A percentile compares a stretch with the other conserved stretches of the same genome.
Evolutionary conservation across 257 asterid species (phyloP).

Genomic region (Datura wrightii): DNA sequence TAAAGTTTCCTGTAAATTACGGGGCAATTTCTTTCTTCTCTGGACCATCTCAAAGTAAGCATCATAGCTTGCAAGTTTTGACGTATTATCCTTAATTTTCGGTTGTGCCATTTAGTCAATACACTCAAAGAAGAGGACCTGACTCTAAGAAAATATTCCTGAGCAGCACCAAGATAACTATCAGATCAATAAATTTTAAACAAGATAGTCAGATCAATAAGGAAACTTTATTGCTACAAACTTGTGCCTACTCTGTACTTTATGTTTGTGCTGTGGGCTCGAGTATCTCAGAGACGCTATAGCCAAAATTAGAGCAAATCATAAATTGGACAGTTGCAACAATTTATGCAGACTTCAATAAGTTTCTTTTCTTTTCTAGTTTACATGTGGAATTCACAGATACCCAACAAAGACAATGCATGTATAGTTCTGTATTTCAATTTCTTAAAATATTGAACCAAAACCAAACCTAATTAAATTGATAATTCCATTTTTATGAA

Average conservation of each 20-base stretch:
- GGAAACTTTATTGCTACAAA: not conserved
- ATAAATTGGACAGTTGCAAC: not conserved
- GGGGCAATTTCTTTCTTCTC: conserved; percentile 66
- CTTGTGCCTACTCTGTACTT: not conserved
- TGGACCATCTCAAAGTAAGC: conserved; percentile 81
- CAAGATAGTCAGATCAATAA: not conserved
- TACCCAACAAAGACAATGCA: not conserved
- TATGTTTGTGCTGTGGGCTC: not conserved
- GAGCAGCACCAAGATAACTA: not conserved
- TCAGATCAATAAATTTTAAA: not conserved
- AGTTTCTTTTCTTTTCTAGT: not conserved
- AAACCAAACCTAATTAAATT: not conserved
- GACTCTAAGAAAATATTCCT: conserved; percentile 6
- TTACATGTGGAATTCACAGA: not conserved
- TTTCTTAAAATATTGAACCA: not conserved
- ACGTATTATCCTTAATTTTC: conserved; percentile 32
- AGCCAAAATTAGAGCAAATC: not conserved
- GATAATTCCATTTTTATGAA: too few species aligned
- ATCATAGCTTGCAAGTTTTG: conserved; percentile 53
- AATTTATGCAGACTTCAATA: not conserved
- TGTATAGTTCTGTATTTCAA: not conserved
- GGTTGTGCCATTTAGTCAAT: conserved; percentile 51
- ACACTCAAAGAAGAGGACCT: too few species aligned
- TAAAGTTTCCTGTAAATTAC: conserved; percentile 62
- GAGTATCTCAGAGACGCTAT: not conserved